Conservation (phyloP, 73 alveolate species). For the Blepharisma stoltei region DNA sequence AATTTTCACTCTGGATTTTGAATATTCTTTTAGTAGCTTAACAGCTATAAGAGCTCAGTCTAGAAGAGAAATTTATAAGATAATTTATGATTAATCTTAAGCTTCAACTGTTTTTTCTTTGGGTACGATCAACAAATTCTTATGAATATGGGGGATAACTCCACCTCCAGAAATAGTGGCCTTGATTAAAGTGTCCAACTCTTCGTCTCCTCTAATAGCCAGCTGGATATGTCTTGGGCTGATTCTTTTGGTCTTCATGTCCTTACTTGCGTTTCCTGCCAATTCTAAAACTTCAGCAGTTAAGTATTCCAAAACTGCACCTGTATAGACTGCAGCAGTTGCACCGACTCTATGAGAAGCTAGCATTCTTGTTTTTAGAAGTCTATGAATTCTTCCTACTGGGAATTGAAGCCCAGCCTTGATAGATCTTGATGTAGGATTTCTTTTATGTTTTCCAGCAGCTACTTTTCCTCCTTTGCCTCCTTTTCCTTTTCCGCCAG, state of each 20-base stretch:
- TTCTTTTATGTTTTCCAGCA: slow-evolving; percentile 75
- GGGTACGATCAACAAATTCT: slow-evolving; percentile 62
- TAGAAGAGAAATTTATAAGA: no score
- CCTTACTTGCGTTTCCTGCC: slow-evolving; percentile 99
- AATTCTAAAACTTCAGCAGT: slow-evolving; percentile 98
- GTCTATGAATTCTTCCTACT: slow-evolving; percentile 98
- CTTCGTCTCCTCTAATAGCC: slow-evolving; percentile 99
- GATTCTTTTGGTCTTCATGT: slow-evolving; percentile 92
- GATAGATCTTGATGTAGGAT: slow-evolving; percentile 92
- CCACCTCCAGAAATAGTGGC: slow-evolving; percentile 99
- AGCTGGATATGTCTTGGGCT: slow-evolving; percentile 95
- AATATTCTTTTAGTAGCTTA: no score
- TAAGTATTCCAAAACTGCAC: slow-evolving; percentile 96
- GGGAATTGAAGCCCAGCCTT: slow-evolving; percentile 98
- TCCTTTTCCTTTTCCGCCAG: slow-evolving; percentile 87
- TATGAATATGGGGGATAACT: slow-evolving; percentile 98
- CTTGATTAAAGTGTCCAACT: slow-evolving; percentile 90
- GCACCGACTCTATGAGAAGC: slow-evolving; percentile 96
- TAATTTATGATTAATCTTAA: not conserved
- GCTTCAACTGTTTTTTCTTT: slow-evolving; percentile 32
- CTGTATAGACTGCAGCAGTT: slow-evolving; percentile 97
- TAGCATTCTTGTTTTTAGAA: slow-evolving; percentile 79
- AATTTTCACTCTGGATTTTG: no score
- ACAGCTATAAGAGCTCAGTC: no score
- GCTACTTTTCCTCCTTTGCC: slow-evolving; percentile 89